Base-by-base conservation (phyloP, 257 asterid genomes). In the Nicotiana sylvestris region DNA sequence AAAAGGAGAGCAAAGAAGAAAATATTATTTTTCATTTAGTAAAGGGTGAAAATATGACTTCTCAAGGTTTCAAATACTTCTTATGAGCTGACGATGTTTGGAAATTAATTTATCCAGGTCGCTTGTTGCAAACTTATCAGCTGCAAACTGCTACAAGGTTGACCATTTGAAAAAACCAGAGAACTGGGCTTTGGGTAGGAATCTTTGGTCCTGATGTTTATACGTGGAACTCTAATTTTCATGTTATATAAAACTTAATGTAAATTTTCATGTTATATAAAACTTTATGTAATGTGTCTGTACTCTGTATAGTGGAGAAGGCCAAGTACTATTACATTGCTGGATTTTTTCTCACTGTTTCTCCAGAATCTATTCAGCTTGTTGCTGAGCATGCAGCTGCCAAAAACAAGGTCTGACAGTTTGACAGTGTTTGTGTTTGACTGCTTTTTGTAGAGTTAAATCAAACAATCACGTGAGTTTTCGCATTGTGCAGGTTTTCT, bases 341-440 rank as follows among this genome's bases (percentile, higher is more conserved):
- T 18, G 99, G 98, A 82, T 94, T 96, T 81, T 96, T 96, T 86
- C 98, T 93, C 88, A 92, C 98, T 0, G 99, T 96, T 89, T 96
- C 99, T 87, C 98, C 98, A 2, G 99, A 96, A 58, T 96, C 99
- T 74, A 93, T 96, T 87, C 37, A 88, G 86, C 97, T 90, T 69
- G 97, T 96, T 61, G 99, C 98, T 84, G 98, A 96, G 90, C 98
- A 96, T 86, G 98, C 99, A 78, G 90, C 91, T 87, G 97, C 98
- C 57, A 92, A 92, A 25, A 93, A 90, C 86, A 96, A 94, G 98
- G 98, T 94, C 53, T 55, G 81, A 51, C 64, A 2, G 15, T 74
- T 43, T 49, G 80, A 51, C 80, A 74, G 12, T 10, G 62, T 12
- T 74, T 74, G 2, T 27, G 43, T 74, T 74, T 74, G 43, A 51